Percentiles rank a stretch among this genome's conserved stretches.
Conservation (phyloP, 306 rosid genomes). For the Oemleria cerasiformis region DNA sequence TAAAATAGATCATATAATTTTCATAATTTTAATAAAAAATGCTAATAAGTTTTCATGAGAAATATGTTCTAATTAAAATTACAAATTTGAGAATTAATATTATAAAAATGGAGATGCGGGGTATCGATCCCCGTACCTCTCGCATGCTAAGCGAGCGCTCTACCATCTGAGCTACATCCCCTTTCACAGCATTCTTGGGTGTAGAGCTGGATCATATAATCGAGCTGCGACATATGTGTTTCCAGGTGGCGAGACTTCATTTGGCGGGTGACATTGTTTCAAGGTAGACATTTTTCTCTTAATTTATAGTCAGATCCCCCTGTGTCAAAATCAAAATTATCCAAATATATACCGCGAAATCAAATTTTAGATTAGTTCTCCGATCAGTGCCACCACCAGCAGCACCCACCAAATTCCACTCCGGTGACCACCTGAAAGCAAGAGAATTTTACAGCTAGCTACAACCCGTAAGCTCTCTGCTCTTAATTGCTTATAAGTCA, state of each 20-base stretch:
- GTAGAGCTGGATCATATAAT: too few species aligned
- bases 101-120: constrained; percentile 66
- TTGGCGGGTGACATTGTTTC: background rate
- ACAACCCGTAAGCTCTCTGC: background rate
- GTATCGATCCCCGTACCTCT: constrained; percentile 93
- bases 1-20: too few species aligned
- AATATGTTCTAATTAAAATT: too few species aligned
- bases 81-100: too few species aligned
- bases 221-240: too few species aligned
- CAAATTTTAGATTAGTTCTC: background rate
- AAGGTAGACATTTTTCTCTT: background rate
- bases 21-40: too few species aligned
- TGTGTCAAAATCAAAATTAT: background rate
- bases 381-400: background rate
- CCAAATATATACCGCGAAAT: background rate
- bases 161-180: constrained; percentile 99
- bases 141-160: constrained; percentile 98
- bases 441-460: background rate
- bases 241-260: background rate
- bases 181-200: too few species aligned
- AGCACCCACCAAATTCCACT: background rate
- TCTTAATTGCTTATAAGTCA: background rate
- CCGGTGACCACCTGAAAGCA: background rate
- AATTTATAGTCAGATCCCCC: background rate
- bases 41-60: too few species aligned